Evolutionary conservation across 768 basidiomycete species (phyloP).

Genomic region (Galerina marginata): DNA sequence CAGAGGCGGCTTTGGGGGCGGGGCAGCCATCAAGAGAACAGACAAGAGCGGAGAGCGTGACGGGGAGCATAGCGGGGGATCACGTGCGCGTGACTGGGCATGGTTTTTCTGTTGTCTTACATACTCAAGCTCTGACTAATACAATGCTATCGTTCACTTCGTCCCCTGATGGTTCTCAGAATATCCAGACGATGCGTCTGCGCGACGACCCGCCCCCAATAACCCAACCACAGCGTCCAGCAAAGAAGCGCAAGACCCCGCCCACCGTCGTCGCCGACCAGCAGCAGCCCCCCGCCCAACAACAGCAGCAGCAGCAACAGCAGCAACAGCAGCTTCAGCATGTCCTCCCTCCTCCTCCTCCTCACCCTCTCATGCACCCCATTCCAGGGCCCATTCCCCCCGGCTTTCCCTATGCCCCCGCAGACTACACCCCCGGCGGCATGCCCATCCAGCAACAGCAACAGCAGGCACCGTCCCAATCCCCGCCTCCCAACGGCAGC

Average conservation of each 20-base stretch:
- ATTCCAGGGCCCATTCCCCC: slow-evolving; percentile 52
- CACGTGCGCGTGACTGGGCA: slow-evolving; percentile 22
- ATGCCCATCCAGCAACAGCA: slow-evolving; percentile 38
- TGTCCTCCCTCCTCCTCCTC: slow-evolving; percentile 59
- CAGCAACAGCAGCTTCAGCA: slow-evolving; percentile 47
- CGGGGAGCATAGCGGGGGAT: slow-evolving; percentile 13
- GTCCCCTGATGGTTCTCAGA: slow-evolving; percentile 35
- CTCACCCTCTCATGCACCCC: slow-evolving; percentile 54
- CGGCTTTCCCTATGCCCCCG: slow-evolving; percentile 52
- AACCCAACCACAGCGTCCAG: slow-evolving; percentile 47
- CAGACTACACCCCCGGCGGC: slow-evolving; percentile 62
- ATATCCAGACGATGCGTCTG: slow-evolving; percentile 57
- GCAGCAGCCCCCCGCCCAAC: slow-evolving; percentile 28
- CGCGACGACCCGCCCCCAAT: slow-evolving; percentile 61
- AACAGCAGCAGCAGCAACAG: slow-evolving; percentile 30
- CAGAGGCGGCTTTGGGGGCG: slow-evolving; percentile 33
- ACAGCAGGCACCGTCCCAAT: slow-evolving; percentile 31
- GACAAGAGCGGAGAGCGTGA: slow-evolving; percentile 15
- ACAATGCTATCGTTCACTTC: slow-evolving; percentile 48
- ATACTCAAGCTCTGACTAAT: slow-evolving; percentile 58
- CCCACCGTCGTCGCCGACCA: slow-evolving; percentile 43
- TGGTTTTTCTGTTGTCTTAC: slow-evolving; percentile 30
- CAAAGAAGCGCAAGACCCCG: slow-evolving; percentile 75
- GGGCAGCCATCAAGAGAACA: slow-evolving; percentile 13
- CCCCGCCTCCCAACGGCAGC: slow-evolving; percentile 33